These are phyloP conservation scores for Nitzschia sp. DNA, from an alignment of 108 stramenopile genomes.

Conservation along the genomic window DNA sequence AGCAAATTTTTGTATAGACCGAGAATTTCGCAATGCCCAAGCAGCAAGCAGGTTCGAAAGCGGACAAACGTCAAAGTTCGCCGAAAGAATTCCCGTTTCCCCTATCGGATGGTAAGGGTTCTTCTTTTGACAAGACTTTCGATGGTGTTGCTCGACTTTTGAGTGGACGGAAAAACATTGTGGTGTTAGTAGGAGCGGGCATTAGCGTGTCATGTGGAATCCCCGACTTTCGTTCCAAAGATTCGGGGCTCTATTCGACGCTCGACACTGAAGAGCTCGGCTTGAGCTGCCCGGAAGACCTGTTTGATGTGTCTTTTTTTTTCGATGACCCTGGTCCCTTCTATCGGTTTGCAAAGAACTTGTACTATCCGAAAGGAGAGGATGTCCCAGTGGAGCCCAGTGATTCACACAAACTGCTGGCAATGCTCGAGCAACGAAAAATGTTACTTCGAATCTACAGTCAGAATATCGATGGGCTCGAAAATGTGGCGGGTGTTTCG, in stretches of 20 bases:
- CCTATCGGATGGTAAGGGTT: neutral
- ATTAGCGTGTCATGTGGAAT: conserved; percentile 82
- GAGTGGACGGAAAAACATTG: conserved; percentile 56
- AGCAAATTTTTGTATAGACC: too few species aligned
- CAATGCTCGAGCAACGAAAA: conserved; percentile 55
- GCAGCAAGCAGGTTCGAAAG: too few species aligned
- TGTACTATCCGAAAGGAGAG: conserved; percentile 47
- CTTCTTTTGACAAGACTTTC: conserved; percentile 22
- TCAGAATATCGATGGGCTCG: conserved; percentile 87
- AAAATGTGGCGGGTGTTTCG: conserved; percentile 61
- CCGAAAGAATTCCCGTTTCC: conserved; percentile 2
- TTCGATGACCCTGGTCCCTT: conserved; percentile 74
- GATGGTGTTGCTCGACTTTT: conserved; percentile 35
- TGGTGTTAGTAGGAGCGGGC: conserved; percentile 81
- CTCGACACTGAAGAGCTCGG: conserved; percentile 52
- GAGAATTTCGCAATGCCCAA: too few species aligned
- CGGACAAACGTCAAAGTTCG: too few species aligned
- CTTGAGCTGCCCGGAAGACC: conserved; percentile 68
- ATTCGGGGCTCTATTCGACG: conserved; percentile 66
- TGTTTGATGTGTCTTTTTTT: conserved; percentile 82
- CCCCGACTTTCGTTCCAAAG: conserved; percentile 80
- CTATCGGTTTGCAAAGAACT: conserved; percentile 52
- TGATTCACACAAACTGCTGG: conserved; percentile 76
- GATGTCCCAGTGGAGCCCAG: conserved; percentile 44
- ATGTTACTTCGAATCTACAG: conserved; percentile 74